A percentile compares a stretch with the other conserved stretches of the same genome.
phyloP scores from a whole-genome alignment of 768 basidiomycete genomes.

The Boletus sp. region DNA sequence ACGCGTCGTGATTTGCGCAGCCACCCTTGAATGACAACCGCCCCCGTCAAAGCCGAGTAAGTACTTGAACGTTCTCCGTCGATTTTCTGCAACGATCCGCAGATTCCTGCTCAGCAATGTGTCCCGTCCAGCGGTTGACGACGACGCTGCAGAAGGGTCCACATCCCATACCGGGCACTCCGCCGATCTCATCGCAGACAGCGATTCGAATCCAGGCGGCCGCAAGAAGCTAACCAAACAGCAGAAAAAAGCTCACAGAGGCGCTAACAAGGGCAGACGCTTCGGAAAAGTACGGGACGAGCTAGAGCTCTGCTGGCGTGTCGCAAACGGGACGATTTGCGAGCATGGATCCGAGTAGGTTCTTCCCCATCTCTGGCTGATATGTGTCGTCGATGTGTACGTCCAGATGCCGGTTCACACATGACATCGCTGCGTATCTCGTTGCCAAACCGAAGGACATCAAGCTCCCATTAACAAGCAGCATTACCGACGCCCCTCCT shows the following conservation, averaged over 20 bases:
- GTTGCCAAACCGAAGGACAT: slow-evolving; percentile 74
- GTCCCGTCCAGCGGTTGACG: slow-evolving; percentile 39
- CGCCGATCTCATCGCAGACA: slow-evolving; percentile 34
- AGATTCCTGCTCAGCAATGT: slow-evolving; percentile 42
- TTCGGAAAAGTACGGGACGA: slow-evolving; percentile 80
- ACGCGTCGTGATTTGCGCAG: slow-evolving; percentile 9
- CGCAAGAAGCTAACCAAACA: slow-evolving; percentile 53
- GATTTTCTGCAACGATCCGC: background rate
- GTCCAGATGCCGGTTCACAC: slow-evolving; percentile 71
- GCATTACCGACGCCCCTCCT: slow-evolving; percentile 48
- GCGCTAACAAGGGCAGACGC: slow-evolving; percentile 80
- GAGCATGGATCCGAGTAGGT: slow-evolving; percentile 65
- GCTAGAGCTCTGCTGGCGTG: slow-evolving; percentile 76
- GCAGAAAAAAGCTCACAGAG: slow-evolving; percentile 70
- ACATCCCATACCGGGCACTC: slow-evolving; percentile 34
- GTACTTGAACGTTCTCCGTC: slow-evolving; percentile 8
- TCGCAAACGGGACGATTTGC: slow-evolving; percentile 70
- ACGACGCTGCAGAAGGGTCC: slow-evolving; percentile 64
- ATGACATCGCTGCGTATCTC: slow-evolving; percentile 77
- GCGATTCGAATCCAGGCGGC: slow-evolving; percentile 23
- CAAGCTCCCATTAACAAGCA: slow-evolving; percentile 46
- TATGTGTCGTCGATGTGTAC: background rate
- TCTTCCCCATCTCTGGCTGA: background rate
- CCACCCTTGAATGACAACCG: slow-evolving; percentile 26
- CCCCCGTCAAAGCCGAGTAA: slow-evolving; percentile 54